Conservation (phyloP, 768 basidiomycete species). For the Trametopsis cervina region DNA sequence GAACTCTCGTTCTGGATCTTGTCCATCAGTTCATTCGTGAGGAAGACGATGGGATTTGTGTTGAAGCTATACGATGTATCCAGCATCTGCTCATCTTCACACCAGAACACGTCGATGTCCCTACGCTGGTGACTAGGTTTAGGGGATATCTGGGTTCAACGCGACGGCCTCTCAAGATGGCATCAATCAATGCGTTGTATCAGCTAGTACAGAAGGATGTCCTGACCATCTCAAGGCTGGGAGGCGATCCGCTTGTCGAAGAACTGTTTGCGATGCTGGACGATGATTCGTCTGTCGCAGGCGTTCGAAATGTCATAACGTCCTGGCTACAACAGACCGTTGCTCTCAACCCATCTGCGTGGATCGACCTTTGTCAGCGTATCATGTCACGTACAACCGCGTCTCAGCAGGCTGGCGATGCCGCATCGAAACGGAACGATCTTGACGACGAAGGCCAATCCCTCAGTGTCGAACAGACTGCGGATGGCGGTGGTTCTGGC, state of each 20-base stretch:
- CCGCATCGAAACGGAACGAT: constrained; percentile 42
- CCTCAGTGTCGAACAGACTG: constrained; percentile 54
- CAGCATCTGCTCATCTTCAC: constrained; percentile 98
- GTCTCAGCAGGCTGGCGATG: constrained; percentile 65
- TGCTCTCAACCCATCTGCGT: constrained; percentile 86
- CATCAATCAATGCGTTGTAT: constrained; percentile 93
- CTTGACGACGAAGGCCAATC: constrained; percentile 94
- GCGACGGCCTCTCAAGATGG: constrained; percentile 80
- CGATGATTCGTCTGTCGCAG: constrained; percentile 89
- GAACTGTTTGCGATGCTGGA: constrained; percentile 94
- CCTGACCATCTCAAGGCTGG: constrained; percentile 82
- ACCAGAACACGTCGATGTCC: constrained; percentile 75
- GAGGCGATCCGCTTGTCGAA: constrained; percentile 90
- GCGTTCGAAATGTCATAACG: constrained; percentile 86
- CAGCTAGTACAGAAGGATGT: constrained; percentile 97
- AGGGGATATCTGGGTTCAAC: constrained; percentile 73
- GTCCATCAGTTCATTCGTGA: constrained; percentile 82
- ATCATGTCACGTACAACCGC: constrained; percentile 95
- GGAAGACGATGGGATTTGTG: constrained; percentile 79
- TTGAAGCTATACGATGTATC: constrained; percentile 93
- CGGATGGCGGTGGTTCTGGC: constrained; percentile 31
- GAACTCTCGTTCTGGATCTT: constrained; percentile 77
- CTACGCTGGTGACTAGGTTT: constrained; percentile 73
- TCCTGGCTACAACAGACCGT: constrained; percentile 97
- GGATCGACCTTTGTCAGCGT: constrained; percentile 96